Conservation (phyloP, 1,284 basidiomycete genomes). For the Cerrena zonata region DNA sequence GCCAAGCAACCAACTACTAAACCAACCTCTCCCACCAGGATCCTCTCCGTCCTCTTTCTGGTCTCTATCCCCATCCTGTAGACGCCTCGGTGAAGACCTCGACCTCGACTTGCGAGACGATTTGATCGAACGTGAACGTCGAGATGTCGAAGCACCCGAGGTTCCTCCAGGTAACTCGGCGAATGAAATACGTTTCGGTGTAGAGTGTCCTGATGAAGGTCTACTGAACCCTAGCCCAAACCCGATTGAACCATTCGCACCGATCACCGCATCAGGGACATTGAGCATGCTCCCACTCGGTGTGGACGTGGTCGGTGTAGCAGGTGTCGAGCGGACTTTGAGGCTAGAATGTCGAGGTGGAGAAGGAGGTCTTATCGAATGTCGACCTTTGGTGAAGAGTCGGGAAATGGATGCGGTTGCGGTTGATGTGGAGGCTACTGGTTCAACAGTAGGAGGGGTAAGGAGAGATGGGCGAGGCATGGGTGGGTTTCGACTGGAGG, state of each 20-base stretch:
- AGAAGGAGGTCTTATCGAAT: constrained; percentile 29
- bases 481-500: constrained; percentile 18
- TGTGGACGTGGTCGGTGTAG: constrained; percentile 25
- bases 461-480: constrained; percentile 28
- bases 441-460: constrained; percentile 39
- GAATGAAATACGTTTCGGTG: constrained; percentile 74
- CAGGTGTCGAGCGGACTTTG: constrained; percentile 46
- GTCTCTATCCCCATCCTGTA: background rate
- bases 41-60: constrained; percentile 1
- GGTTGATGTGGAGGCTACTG: constrained; percentile 54
- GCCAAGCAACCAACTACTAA: constrained; percentile 4
- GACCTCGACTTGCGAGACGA: background rate
- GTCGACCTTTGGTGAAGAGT: constrained; percentile 48
- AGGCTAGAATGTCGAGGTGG: constrained; percentile 31
- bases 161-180: constrained; percentile 55
- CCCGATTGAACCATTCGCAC: constrained; percentile 18
- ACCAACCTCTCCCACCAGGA: constrained; percentile 5
- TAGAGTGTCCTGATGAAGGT: constrained; percentile 37
- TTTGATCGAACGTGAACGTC: background rate
- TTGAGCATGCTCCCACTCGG: constrained; percentile 26
- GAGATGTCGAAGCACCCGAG: background rate
- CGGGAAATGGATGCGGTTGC: constrained; percentile 71
- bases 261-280: constrained; percentile 19
- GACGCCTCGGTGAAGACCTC: background rate
- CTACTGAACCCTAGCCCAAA: constrained; percentile 13